Evolutionary conservation across 2,329 filamentous ascomycete species (phyloP).

Genomic region (Epicoccum sorghinum): DNA sequence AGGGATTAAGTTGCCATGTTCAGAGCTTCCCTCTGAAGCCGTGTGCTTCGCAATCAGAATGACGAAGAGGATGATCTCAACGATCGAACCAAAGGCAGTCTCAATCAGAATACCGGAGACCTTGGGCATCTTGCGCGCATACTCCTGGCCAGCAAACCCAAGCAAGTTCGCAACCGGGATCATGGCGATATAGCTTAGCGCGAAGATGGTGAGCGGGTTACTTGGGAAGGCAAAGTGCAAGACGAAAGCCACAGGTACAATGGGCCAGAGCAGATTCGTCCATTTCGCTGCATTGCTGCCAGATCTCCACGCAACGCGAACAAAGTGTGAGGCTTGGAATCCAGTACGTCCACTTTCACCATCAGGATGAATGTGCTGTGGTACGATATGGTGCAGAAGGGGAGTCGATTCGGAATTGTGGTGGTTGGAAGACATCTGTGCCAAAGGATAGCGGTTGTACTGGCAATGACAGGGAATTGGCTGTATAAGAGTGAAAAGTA

Average conservation of each 20-base stretch:
- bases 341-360: slow-evolving; percentile 73
- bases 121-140: slow-evolving; percentile 75
- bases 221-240: slow-evolving; percentile 61
- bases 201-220: slow-evolving; percentile 67
- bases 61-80: slow-evolving; percentile 83
- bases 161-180: slow-evolving; percentile 75
- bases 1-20: slow-evolving; percentile 52
- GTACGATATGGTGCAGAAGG: slow-evolving; percentile 39
- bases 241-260: slow-evolving; percentile 72
- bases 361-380: slow-evolving; percentile 50
- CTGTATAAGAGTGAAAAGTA: too few relatives aligned
- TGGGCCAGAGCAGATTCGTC: slow-evolving; percentile 76
- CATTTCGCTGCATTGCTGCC: slow-evolving; percentile 67
- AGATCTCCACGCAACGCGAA: slow-evolving; percentile 68
- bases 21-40: slow-evolving; percentile 49
- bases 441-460: not conserved
- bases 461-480: too few relatives aligned
- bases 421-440: slow-evolving; percentile 26
- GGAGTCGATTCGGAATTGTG: slow-evolving; percentile 35
- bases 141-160: slow-evolving; percentile 73
- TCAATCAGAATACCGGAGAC: slow-evolving; percentile 69
- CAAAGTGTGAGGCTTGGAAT: slow-evolving; percentile 66
- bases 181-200: slow-evolving; percentile 75
- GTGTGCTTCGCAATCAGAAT: slow-evolving; percentile 65
- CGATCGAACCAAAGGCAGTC: slow-evolving; percentile 69